Evolutionary conservation across 768 basidiomycete genomes (phyloP), one percentile per base, ranked within the genome.

Genomic region (Rhodosporidiobolus sp.): DNA sequence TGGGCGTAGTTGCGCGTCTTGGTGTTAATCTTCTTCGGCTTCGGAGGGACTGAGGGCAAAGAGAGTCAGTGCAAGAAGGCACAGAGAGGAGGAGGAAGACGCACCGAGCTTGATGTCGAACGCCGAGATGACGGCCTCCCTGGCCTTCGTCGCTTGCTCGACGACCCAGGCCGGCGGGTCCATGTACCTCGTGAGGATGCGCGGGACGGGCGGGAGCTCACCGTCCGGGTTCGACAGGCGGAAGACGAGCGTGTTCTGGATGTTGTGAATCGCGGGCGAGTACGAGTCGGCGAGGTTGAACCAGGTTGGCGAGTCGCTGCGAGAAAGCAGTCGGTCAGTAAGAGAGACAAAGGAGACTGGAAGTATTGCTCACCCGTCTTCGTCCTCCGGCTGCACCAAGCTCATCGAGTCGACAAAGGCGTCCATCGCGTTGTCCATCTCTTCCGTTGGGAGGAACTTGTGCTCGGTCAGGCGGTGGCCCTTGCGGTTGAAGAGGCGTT

Each of bases 231-330:
- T 90, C 4, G 86, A 82, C 28, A 89, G 50, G 32, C 78, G 77
- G 78, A 96, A 94, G 81, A 95, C 91, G 77, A 93, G 87, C 20
- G 94, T 94, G 83, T 96, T 93, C 80, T 94, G 95, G 67, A 89
- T 85, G 63, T 94, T 88, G 78, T 99, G 94, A 45, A 96, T 84
- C 7, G 90, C 87, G 3, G 95, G 94, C 77, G 95, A 96, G 81
- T 86, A 96, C 1, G 94, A 91, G 3, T 88, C 82, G 6, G 84
- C 82, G 0, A 89, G 85, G 69, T 89, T 87, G 79, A 89, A 95
- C 92, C 92, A 98, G 6, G 88, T 84, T 5, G 78, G 77, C 17
- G 84, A 86, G 52, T 85, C 83, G 24, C 91, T 92, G 76, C 32
- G 49, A 16, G n/a, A 12, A 26, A 9, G 7, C 38, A 43, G 38